Base-by-base conservation (phyloP, 139 green algal genomes). In the Asterochloris erici region DNA sequence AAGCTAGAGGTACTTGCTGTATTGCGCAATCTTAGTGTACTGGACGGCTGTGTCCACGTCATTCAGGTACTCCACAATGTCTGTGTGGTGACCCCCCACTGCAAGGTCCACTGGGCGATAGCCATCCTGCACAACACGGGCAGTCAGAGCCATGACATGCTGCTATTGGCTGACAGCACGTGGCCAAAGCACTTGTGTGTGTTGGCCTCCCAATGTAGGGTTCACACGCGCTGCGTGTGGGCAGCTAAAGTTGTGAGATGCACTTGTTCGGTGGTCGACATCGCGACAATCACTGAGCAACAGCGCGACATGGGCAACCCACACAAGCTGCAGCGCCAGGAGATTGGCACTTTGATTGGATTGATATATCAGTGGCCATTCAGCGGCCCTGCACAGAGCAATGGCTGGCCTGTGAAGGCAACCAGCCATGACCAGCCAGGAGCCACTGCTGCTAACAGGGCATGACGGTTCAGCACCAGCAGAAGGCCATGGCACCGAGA, bases 11-110 rank as follows among this genome's bases (percentile, higher is more conserved):
- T 73, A 81, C 17, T 81, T 62, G 13, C 28, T 27, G 29, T 81
- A 81, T 26, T 81, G 77, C n/a, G 60, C 28, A 11, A 81, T 63
- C 63, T 81, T 81, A 26, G 28, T 63, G 19, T 73, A 62, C 73
- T 81, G 77, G 14, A 63, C 77, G 26, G 63, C 28, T 74, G 77
- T 81, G 63, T 81, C 77, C 27, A 81, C 73, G 13, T 63, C 62
- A 16, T 62, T 81, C 63, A 81, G 66, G 62, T 81, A 73, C n/a
- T 74, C 77, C 63, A 81, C 77, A 73, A 81, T 64, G 63, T 81
- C 61, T 19, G 16, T 64, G 63, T 64, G 73, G 63, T 63, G 62
- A 61, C 28, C 62, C 62, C 73, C n/a, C 14, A 38, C 62, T 63
- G 77, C 77, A 62, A 81, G 54, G 26, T 81, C 77, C 16, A 81